A percentile compares a stretch with the other conserved stretches of the same genome.
Conservation (phyloP, 768 basidiomycete genomes). For the Sarcodon sp. region DNA sequence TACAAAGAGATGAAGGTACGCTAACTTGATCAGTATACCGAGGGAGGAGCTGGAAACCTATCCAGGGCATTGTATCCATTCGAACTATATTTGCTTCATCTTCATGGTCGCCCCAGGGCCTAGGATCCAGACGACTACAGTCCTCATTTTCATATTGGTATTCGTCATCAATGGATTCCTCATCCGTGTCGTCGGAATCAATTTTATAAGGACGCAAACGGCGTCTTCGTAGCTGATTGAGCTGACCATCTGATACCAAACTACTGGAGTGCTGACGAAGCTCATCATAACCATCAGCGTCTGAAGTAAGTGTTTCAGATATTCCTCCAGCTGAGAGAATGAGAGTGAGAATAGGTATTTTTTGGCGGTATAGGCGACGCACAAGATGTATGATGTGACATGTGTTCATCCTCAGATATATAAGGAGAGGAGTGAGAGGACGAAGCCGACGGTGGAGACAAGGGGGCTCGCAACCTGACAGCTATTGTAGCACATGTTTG, state of each 20-base stretch:
- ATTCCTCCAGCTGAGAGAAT: not conserved
- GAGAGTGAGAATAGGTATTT: constrained; percentile 2
- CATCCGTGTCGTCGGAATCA: constrained; percentile 26
- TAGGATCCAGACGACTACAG: not conserved
- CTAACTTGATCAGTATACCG: not conserved
- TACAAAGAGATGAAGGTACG: not conserved
- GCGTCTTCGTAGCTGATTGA: constrained; percentile 13
- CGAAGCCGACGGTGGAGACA: not conserved
- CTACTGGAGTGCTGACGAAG: too few relatives aligned
- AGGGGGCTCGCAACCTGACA: constrained; percentile 7
- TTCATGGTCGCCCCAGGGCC: not conserved
- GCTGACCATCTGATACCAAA: not conserved
- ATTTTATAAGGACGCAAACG: constrained; percentile 25
- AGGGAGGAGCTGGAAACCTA: not conserved
- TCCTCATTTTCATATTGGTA: constrained; percentile 7
- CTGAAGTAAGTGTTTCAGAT: not conserved
- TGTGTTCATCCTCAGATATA: not conserved
- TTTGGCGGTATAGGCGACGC: too few relatives aligned
- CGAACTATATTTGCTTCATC: constrained; percentile 1
- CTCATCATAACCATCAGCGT: not conserved
- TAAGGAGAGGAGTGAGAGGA: not conserved
- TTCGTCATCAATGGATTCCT: constrained; percentile 14
- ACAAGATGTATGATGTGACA: not conserved
- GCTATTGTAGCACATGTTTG: constrained; percentile 10
- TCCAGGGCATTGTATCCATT: not conserved